Evolutionary conservation across 2,329 filamentous ascomycete genomes (phyloP).

Genomic region (Hyphodiscus sp.): DNA sequence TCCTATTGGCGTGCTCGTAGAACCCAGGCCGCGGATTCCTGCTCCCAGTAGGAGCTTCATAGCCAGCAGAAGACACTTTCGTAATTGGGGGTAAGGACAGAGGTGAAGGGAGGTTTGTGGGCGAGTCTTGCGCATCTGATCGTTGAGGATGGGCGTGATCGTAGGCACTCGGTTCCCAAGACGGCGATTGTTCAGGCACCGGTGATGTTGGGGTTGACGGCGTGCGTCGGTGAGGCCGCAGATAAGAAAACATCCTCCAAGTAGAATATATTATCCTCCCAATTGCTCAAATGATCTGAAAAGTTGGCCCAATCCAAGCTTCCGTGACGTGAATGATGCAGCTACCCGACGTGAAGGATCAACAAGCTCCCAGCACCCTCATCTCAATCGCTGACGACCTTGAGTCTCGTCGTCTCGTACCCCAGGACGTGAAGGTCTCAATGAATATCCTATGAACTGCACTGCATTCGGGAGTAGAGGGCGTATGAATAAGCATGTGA

Average conservation of each 20-base stretch:
- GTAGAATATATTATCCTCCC: background rate
- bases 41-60: conserved; percentile 2
- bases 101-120: conserved; percentile 35
- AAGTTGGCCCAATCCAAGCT: background rate
- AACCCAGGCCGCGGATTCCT: conserved; percentile 3
- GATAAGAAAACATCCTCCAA: conserved; percentile 30
- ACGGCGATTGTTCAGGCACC: conserved; percentile 20
- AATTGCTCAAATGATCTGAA: no score
- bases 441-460: background rate
- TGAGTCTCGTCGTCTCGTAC: background rate
- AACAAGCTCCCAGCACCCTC: background rate
- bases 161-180: conserved; percentile 24
- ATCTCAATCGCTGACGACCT: background rate
- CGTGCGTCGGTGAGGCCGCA: conserved; percentile 29
- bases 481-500: background rate
- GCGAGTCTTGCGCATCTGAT: conserved; percentile 19
- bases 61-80: conserved; percentile 29
- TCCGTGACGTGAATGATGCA: background rate
- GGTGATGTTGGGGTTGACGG: conserved; percentile 30
- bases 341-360: background rate
- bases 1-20: conserved; percentile 13
- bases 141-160: conserved; percentile 26
- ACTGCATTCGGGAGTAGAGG: background rate
- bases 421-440: background rate
- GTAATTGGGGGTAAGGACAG: conserved; percentile 39